Base-by-base conservation (phyloP, 129 eudicot species). In the Flaveria ramosissima region DNA sequence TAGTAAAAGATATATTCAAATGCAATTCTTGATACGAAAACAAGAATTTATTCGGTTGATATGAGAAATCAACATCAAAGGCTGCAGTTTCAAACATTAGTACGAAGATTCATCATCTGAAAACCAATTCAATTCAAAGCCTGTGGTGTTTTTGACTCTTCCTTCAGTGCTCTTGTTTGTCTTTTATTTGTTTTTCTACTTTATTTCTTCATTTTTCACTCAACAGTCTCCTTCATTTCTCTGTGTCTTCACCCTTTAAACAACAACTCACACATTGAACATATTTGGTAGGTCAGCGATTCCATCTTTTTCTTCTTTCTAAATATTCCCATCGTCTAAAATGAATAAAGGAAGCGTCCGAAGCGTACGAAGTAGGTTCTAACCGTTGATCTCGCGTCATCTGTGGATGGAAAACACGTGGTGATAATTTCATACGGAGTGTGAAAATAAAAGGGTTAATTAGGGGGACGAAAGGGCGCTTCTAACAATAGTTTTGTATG, bases 41-140 rank as follows among this genome's bases (percentile, higher is more conserved):
- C 10, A 61, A 26, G 67, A 61, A 63, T 63, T 63, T 14, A 6
- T 30, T 21, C 50, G 13, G 23, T 52, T 76, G 73, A 65, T 20
- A 52, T 65, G 62, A 73, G 27, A 66, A 67, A 80, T 80, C 80
- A 74, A 67, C 80, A 80, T 74, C 80, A 80, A 80, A 74, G 67
- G 80, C 79, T 80, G 76, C 65, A 50, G 27, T 3, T 73, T 53
- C 64, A 74, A 80, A 80, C 75, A 66, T 55, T 74, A 23, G 73
- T 62, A 32, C 73, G 68, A 73, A 80, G 51, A 47, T 68, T 66
- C 74, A 80, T 72, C 27, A 59, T 10, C 30, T 16, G 19, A 32
- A 45, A 10, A 66, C 5, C 51, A 45, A 45, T 1, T 7, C 15
- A 45, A 45, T 9, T 15, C 15, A 41, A 66, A 39, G 50, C 59